Evolutionary conservation across 2,329 filamentous ascomycete genomes (phyloP).

Genomic region (Phialocephala sp.): DNA sequence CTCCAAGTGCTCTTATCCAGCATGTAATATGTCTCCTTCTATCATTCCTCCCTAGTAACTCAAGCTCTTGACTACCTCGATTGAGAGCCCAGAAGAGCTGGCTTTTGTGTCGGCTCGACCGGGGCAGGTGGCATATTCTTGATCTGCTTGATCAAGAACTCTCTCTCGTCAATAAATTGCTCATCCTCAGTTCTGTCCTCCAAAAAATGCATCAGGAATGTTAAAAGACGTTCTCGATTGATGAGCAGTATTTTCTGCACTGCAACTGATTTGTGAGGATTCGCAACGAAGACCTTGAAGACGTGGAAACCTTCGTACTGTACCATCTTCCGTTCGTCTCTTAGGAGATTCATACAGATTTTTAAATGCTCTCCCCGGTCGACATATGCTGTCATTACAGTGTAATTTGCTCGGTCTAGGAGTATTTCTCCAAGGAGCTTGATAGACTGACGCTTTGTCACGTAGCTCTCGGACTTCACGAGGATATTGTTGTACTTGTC

Average conservation of each 20-base stretch:
- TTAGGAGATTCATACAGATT: constrained; percentile 95
- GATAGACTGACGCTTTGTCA: constrained; percentile 97
- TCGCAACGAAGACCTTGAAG: constrained; percentile 99
- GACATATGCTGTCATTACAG: constrained; percentile 97
- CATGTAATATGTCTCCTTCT: constrained; percentile 28
- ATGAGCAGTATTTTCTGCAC: constrained; percentile 96
- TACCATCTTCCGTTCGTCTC: constrained; percentile 97
- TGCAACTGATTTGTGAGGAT: constrained; percentile 95
- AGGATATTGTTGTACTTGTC: constrained; percentile 85
- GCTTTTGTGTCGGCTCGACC: constrained; percentile 49
- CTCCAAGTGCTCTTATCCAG: constrained; percentile 36
- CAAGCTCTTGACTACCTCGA: constrained; percentile 29
- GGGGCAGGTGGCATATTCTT: constrained; percentile 67
- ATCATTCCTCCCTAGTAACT: constrained; percentile 9
- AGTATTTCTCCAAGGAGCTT: constrained; percentile 95
- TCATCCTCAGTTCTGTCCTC: constrained; percentile 97
- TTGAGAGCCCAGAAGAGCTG: constrained; percentile 41
- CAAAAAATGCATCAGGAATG: constrained; percentile 88
- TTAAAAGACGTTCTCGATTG: constrained; percentile 89
- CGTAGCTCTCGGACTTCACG: constrained; percentile 92
- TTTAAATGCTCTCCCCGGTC: constrained; percentile 95
- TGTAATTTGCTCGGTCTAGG: constrained; percentile 94
- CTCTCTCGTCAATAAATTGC: constrained; percentile 97
- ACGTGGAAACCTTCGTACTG: constrained; percentile 99
- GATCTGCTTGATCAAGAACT: constrained; percentile 96